phyloP scores from a whole-genome alignment of 257 asterid species.

The Leonotis leonurus region DNA sequence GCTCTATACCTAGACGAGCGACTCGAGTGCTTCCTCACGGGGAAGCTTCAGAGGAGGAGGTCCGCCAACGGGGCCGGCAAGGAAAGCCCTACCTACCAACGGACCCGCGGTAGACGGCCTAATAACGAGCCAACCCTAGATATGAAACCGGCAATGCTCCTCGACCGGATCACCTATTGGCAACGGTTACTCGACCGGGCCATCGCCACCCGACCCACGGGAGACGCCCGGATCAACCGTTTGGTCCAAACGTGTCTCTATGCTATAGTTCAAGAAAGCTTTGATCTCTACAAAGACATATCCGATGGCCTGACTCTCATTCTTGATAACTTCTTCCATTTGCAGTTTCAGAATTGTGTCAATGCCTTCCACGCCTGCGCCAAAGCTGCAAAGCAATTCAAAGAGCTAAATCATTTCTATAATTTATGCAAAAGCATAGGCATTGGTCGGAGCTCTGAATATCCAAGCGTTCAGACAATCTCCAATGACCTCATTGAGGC shows the following conservation, averaged over 20 bases:
- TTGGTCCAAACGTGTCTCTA: slow-evolving; percentile 48
- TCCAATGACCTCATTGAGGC: slow-evolving; percentile 61
- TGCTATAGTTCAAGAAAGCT: slow-evolving; percentile 65
- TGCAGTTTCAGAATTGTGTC: slow-evolving; percentile 55
- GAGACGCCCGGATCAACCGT: slow-evolving; percentile 42
- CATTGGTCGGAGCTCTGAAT: slow-evolving; percentile 60
- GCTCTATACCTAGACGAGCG: slow-evolving; percentile 85
- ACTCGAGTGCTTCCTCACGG: slow-evolving; percentile 64
- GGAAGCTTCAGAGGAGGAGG: slow-evolving; percentile 58
- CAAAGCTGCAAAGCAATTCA: slow-evolving; percentile 53
- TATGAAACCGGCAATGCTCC: slow-evolving; percentile 66
- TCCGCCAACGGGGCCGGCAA: slow-evolving; percentile 20
- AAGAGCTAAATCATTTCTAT: slow-evolving; percentile 56
- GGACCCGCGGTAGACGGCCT: slow-evolving; percentile 8
- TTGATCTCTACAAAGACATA: slow-evolving; percentile 65
- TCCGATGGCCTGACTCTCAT: slow-evolving; percentile 63
- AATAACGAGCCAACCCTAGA: slow-evolving; percentile 45
- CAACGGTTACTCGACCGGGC: slow-evolving; percentile 67
- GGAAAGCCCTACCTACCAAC: slow-evolving; percentile 11
- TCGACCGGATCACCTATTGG: slow-evolving; percentile 65
- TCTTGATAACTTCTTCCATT: slow-evolving; percentile 57
- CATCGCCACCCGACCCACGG: slow-evolving; percentile 66
- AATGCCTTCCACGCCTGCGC: slow-evolving; percentile 54
- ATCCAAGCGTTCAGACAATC: slow-evolving; percentile 56
- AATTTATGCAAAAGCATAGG: slow-evolving; percentile 51